Evolutionary conservation across 225 moss, liverwort and hornwort species (phyloP).

Genomic region (Bryum argenteum): DNA sequence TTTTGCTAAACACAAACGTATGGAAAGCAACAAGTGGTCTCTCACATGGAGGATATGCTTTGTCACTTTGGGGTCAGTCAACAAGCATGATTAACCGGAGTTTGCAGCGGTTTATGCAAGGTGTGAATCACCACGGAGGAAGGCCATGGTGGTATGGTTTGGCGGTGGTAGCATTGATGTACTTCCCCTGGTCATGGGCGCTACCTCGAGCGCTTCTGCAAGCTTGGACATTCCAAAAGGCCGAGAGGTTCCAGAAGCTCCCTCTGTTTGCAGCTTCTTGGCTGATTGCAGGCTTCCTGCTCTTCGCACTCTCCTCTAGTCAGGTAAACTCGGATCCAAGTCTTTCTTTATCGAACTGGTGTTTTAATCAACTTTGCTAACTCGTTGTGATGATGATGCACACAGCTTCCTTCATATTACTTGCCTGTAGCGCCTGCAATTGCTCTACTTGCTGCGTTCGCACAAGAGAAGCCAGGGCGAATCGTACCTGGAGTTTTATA

Average conservation of each 20-base stretch:
- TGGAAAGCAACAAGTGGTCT: too few relatives aligned
- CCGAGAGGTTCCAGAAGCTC: conserved; percentile 44
- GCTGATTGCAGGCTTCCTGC: conserved; percentile 53
- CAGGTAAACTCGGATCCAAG: conserved; percentile 47
- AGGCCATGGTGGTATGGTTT: conserved; percentile 74
- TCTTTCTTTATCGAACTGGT: neutral
- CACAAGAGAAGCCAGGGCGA: too few relatives aligned
- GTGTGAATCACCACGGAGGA: conserved; percentile 57
- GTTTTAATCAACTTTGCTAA: too few relatives aligned
- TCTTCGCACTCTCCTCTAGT: conserved; percentile 58
- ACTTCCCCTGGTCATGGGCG: conserved; percentile 75
- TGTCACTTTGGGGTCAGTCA: too few relatives aligned
- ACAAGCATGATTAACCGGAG: too few relatives aligned
- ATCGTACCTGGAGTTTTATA: conserved; percentile 51
- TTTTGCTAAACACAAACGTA: too few relatives aligned
- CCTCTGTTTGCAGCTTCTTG: conserved; percentile 63
- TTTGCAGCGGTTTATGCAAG: conserved; percentile 55
- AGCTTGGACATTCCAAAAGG: conserved; percentile 32
- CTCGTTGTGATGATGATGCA: too few relatives aligned
- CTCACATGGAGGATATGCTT: too few relatives aligned
- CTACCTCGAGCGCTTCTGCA: conserved; percentile 51
- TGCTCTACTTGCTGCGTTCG: conserved; percentile 67
- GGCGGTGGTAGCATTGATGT: conserved; percentile 58
- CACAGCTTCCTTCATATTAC: conserved; percentile 70
- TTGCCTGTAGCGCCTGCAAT: conserved; percentile 69